Percentiles rank a stretch among this genome's conserved stretches.
phyloP scores from a whole-genome alignment of 768 basidiomycete genomes.

The Pulveroboletus frians region DNA sequence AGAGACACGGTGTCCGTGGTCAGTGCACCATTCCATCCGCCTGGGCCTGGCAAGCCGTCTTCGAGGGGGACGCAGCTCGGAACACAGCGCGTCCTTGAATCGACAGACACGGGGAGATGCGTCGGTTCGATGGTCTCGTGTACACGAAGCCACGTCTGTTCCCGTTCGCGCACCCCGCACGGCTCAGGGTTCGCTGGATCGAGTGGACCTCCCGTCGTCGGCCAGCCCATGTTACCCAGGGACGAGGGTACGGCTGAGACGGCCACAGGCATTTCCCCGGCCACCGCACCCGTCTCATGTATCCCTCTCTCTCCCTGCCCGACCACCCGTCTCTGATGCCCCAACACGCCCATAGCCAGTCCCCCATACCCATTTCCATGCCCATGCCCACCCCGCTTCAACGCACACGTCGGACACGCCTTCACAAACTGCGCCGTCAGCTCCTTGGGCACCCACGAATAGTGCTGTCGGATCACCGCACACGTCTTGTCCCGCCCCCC shows the following conservation, averaged over 20 bases:
- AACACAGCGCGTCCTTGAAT: background rate
- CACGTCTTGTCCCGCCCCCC: conserved; percentile 80
- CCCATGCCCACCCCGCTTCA: conserved; percentile 38
- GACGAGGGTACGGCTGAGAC: background rate
- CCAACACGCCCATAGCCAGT: background rate
- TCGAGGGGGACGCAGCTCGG: background rate
- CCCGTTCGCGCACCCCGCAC: conserved; percentile 8
- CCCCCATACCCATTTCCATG: conserved; percentile 16
- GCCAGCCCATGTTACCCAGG: conserved; percentile 12
- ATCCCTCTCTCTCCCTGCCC: background rate
- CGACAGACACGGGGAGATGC: background rate
- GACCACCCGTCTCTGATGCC: background rate
- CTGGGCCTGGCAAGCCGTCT: background rate
- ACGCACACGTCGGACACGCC: conserved; percentile 69
- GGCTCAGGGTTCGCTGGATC: conserved; percentile 18
- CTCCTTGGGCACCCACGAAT: conserved; percentile 83
- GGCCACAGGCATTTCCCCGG: background rate
- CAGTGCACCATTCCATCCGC: conserved; percentile 1
- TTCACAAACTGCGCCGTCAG: conserved; percentile 75
- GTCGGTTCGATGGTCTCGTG: background rate
- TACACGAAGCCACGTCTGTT: background rate
- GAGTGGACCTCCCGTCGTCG: conserved; percentile 24
- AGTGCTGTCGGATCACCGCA: conserved; percentile 57
- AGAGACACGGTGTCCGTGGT: background rate
- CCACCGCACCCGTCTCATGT: background rate